Percentiles rank a stretch among this genome's conserved stretches.
Conservation (phyloP, 2,329 filamentous ascomycete species). For the Verticillium dahliae region DNA sequence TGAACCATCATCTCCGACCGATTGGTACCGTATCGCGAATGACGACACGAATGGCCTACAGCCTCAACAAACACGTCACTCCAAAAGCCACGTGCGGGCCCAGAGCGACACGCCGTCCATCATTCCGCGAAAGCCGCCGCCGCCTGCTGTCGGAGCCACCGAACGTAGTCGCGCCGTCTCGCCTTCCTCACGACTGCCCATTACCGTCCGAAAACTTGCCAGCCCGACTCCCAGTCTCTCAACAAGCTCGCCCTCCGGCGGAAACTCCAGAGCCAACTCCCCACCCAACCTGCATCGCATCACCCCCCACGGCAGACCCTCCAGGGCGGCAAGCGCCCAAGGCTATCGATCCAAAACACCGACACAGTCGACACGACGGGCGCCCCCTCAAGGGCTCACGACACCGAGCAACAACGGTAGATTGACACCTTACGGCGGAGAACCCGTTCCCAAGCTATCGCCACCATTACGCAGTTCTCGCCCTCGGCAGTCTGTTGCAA, state of each 20-base stretch:
- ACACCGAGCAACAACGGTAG: constrained; percentile 48
- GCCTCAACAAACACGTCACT: constrained; percentile 6
- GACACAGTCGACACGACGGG: constrained; percentile 30
- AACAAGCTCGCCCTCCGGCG: constrained; percentile 29
- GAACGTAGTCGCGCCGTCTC: constrained; percentile 17
- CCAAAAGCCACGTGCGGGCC: constrained; percentile 38
- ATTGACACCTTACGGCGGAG: constrained; percentile 68
- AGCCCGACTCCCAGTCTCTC: constrained; percentile 9
- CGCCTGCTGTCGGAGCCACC: constrained; percentile 16
- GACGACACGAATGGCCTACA: constrained; percentile 5
- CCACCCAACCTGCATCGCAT: constrained; percentile 39
- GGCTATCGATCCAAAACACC: constrained; percentile 37
- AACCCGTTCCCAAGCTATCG: constrained; percentile 65
- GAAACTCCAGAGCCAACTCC: constrained; percentile 45
- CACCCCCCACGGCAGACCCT: constrained; percentile 32
- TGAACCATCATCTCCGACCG: constrained; percentile 59
- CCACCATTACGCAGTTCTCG: constrained; percentile 75
- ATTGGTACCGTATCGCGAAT: constrained; percentile 48
- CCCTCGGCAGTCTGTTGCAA: constrained; percentile 71
- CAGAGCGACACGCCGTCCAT: constrained; percentile 49
- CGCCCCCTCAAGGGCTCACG: constrained; percentile 31
- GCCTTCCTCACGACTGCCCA: constrained; percentile 35
- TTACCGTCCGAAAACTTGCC: constrained; percentile 35
- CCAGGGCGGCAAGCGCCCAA: constrained; percentile 27
- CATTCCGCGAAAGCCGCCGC: constrained; percentile 22